These are phyloP conservation scores for Sarocladium brachiariae DNA, from an alignment of 2,329 filamentous ascomycete species.

Conservation along the genomic window DNA sequence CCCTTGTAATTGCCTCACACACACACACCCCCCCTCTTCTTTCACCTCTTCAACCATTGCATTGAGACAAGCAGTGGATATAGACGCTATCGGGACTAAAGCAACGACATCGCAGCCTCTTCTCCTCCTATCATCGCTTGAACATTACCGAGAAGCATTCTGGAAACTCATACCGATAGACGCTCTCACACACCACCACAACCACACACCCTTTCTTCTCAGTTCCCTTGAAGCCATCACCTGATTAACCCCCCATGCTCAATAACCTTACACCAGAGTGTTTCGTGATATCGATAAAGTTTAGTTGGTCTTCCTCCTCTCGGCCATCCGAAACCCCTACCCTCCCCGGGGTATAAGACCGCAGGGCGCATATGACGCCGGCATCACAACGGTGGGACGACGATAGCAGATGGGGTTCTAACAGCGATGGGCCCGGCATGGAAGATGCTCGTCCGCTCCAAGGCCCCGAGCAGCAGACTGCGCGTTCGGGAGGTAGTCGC, in stretches of 20 bases:
- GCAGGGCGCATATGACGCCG: constrained; percentile 1
- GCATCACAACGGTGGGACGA: constrained; percentile 2
- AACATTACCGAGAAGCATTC: constrained; percentile 2
- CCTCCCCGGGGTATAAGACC: too few species aligned
- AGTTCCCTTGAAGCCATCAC: neutral
- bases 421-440: constrained; percentile 9
- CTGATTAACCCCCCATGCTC: neutral
- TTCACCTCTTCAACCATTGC: too few species aligned
- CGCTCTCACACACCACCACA: too few species aligned
- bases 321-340: too few species aligned
- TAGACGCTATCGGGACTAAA: too few species aligned
- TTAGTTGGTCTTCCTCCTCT: too few species aligned
- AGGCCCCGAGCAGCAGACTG: constrained; percentile 8
- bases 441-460: constrained; percentile 1
- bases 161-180: neutral
- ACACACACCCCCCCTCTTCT: too few species aligned
- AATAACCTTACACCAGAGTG: constrained; percentile 7
- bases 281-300: too few species aligned
- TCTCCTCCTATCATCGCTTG: neutral
- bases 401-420: constrained; percentile 6
- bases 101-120: neutral
- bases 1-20: too few species aligned
- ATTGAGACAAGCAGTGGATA: too few species aligned
- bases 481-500: constrained; percentile 2
- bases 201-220: too few species aligned